These are phyloP conservation scores for Paraphoma chrysanthemicola DNA, from an alignment of 2,329 filamentous ascomycete genomes.

Conservation along the genomic window DNA sequence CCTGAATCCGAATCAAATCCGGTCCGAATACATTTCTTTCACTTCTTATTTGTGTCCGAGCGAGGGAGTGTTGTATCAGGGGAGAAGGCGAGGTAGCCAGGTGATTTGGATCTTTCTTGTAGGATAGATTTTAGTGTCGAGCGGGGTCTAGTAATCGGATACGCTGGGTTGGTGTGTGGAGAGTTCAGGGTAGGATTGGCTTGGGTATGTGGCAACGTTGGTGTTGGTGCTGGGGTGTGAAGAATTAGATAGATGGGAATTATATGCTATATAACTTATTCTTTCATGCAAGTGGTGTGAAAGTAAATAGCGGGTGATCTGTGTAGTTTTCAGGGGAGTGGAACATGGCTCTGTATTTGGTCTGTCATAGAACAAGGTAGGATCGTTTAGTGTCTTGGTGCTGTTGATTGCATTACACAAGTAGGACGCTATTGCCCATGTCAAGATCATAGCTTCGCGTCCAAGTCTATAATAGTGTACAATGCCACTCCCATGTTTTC, in stretches of 20 bases:
- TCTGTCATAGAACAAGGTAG: background rate
- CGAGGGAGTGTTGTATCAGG: too few relatives aligned
- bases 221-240: background rate
- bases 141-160: background rate
- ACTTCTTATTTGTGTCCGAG: background rate
- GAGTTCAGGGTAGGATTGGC: background rate
- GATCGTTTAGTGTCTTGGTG: too few relatives aligned
- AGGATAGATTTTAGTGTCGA: slow-evolving; percentile 2
- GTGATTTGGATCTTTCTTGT: background rate
- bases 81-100: too few relatives aligned
- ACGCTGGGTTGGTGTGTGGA: background rate
- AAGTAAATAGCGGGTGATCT: too few relatives aligned
- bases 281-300: background rate
- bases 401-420: background rate
- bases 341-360: too few relatives aligned
- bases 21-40: too few relatives aligned
- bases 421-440: background rate
- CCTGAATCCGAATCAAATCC: too few relatives aligned
- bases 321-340: too few relatives aligned
- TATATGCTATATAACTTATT: background rate
- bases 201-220: background rate
- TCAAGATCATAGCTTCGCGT: background rate
- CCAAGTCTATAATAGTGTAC: slow-evolving; percentile 30
- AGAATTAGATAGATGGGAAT: slow-evolving; percentile 1
- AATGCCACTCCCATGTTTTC: slow-evolving; percentile 11